Evolutionary conservation across 352 stramenopile genomes (phyloP).

Genomic region (Pythium aquatile): DNA sequence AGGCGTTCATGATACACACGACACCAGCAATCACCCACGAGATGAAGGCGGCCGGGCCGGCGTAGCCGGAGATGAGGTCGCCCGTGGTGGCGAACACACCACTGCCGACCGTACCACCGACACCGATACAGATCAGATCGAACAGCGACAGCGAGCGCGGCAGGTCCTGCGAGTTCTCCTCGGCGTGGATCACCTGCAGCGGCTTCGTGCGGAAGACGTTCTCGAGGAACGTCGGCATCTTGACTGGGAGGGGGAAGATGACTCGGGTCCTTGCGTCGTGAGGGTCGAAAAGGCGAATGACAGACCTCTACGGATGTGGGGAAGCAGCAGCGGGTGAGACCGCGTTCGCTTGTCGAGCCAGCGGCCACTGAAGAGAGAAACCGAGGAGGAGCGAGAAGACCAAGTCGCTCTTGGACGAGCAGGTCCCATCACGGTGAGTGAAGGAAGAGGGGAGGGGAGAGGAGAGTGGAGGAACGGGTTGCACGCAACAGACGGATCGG

Average conservation of each 20-base stretch:
- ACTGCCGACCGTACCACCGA: slow-evolving; percentile 89
- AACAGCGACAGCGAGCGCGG: slow-evolving; percentile 72
- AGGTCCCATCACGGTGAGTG: background rate
- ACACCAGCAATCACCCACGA: slow-evolving; percentile 79
- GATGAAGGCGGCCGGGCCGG: slow-evolving; percentile 76
- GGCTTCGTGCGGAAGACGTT: slow-evolving; percentile 69
- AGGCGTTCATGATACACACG: slow-evolving; percentile 73
- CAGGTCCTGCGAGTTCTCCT: slow-evolving; percentile 64
- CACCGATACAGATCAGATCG: slow-evolving; percentile 88
- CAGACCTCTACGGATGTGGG: background rate
- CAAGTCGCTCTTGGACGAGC: no score
- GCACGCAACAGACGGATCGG: background rate
- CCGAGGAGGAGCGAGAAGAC: background rate
- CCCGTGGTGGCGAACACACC: slow-evolving; percentile 88
- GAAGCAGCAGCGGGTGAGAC: background rate
- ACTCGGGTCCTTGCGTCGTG: slow-evolving; percentile 1
- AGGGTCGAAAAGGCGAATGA: slow-evolving; percentile 14
- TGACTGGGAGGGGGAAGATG: background rate
- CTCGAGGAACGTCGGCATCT: slow-evolving; percentile 35
- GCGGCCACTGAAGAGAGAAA: background rate
- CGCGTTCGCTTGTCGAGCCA: background rate
- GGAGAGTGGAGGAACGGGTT: background rate
- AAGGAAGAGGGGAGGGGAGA: background rate
- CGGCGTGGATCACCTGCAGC: slow-evolving; percentile 63
- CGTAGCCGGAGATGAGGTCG: slow-evolving; percentile 65